Evolutionary conservation across 2,329 filamentous ascomycete species (phyloP).

Genomic region (Fusarium piperis): DNA sequence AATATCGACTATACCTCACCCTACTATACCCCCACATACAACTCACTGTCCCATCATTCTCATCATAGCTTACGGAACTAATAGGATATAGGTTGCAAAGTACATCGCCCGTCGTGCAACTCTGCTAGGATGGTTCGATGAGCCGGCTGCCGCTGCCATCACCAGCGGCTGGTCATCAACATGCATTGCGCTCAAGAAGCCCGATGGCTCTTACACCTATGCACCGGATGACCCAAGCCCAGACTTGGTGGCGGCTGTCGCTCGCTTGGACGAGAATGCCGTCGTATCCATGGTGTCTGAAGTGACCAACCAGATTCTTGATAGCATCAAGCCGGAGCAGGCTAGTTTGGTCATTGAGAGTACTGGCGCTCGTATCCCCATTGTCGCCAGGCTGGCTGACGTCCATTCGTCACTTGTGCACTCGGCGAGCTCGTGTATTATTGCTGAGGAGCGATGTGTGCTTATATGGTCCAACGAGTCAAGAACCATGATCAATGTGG

Average conservation of each 20-base stretch:
- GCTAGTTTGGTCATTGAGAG: conserved; percentile 28
- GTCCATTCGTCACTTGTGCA: conserved; percentile 26
- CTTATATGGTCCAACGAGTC: conserved; percentile 40
- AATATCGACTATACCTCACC: not conserved
- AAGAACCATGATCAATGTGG: conserved; percentile 34
- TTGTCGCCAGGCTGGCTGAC: conserved; percentile 29
- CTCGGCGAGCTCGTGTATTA: conserved; percentile 34
- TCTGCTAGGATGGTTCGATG: conserved; percentile 41
- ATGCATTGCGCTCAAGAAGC: conserved; percentile 38
- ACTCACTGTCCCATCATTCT: no score
- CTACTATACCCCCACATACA: not conserved
- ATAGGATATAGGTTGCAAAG: conserved; percentile 32
- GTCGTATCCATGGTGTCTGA: conserved; percentile 41
- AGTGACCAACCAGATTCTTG: conserved; percentile 31
- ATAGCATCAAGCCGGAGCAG: conserved; percentile 34
- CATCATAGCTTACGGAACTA: not conserved
- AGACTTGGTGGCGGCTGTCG: conserved; percentile 30
- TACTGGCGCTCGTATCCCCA: conserved; percentile 38
- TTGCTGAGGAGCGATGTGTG: conserved; percentile 33
- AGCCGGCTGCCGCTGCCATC: conserved; percentile 30
- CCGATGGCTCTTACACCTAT: conserved; percentile 32
- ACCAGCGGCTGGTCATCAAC: conserved; percentile 40
- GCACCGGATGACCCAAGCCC: conserved; percentile 37
- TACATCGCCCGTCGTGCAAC: conserved; percentile 42
- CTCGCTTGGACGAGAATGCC: conserved; percentile 31